Conservation (phyloP, 2,329 filamentous ascomycete genomes). For the Calonectria montana region DNA sequence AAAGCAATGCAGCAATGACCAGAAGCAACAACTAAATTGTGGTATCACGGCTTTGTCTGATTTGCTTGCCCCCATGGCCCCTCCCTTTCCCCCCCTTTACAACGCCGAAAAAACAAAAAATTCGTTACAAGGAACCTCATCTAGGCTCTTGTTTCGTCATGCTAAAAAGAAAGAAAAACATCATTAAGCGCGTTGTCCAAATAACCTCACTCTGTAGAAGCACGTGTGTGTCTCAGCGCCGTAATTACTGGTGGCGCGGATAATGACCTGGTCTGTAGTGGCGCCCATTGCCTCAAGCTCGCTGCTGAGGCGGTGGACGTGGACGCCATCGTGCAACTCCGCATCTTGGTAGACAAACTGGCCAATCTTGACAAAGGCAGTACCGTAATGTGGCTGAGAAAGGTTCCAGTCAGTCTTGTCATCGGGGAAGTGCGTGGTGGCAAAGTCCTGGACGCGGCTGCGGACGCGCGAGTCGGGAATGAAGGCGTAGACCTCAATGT, state of each 20-base stretch:
- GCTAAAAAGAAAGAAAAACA: background rate
- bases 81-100: background rate
- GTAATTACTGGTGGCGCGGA: constrained; percentile 69
- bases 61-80: background rate
- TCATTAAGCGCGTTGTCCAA: constrained; percentile 48
- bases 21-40: background rate
- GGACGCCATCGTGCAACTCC: constrained; percentile 55
- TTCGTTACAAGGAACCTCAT: background rate
- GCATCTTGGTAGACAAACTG: constrained; percentile 65
- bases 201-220: constrained; percentile 72
- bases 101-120: constrained; percentile 16
- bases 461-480: constrained; percentile 60
- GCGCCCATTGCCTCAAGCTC: constrained; percentile 61
- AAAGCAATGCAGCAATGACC: constrained; percentile 4
- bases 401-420: constrained; percentile 44
- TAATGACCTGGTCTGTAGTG: constrained; percentile 62
- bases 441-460: constrained; percentile 56
- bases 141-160: background rate
- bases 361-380: constrained; percentile 67
- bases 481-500: constrained; percentile 77
- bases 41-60: constrained; percentile 13
- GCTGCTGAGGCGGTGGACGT: constrained; percentile 65
- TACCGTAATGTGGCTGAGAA: constrained; percentile 39
- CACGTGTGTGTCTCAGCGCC: constrained; percentile 70
- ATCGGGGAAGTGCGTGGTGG: constrained; percentile 54